phyloP scores from a whole-genome alignment of 208 protist genomes.

The Leptomonas pyrrhocoris region DNA sequence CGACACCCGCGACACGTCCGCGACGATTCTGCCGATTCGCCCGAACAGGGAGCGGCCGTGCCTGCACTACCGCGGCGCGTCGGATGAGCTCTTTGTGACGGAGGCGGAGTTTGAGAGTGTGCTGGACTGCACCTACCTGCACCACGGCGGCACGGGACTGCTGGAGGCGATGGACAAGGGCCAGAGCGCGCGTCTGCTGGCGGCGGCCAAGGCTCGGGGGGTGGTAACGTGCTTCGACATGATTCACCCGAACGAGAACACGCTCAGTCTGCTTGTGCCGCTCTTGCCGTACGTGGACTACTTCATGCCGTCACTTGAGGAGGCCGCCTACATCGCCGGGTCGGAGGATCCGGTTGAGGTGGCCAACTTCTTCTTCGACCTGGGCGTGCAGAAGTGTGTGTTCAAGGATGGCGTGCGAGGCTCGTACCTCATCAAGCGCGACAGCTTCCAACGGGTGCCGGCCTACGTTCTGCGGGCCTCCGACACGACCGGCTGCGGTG shows the following conservation, averaged over 20 bases:
- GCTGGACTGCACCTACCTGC: slow-evolving; percentile 25
- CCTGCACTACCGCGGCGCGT: slow-evolving; percentile 30
- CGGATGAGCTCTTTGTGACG: slow-evolving; percentile 26
- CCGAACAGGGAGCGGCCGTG: slow-evolving; percentile 27
- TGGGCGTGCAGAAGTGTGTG: slow-evolving; percentile 21
- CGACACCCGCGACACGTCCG: slow-evolving; percentile 18
- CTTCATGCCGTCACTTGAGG: slow-evolving; percentile 30
- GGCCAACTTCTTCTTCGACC: slow-evolving; percentile 22
- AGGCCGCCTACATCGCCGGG: slow-evolving; percentile 18
- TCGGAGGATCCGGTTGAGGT: slow-evolving; percentile 15
- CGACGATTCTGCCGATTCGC: slow-evolving; percentile 26
- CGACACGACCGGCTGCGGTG: slow-evolving; percentile 31
- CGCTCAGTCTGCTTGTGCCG: slow-evolving; percentile 23
- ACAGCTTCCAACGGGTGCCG: slow-evolving; percentile 26
- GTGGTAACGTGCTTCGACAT: slow-evolving; percentile 30
- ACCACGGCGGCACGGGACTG: slow-evolving; percentile 26
- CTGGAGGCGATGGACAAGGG: slow-evolving; percentile 28
- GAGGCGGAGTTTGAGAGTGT: slow-evolving; percentile 24
- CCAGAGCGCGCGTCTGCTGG: slow-evolving; percentile 22
- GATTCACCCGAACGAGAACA: slow-evolving; percentile 30
- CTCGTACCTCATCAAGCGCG: slow-evolving; percentile 23
- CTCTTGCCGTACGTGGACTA: slow-evolving; percentile 32
- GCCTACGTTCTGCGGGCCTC: slow-evolving; percentile 25
- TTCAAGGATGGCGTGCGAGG: slow-evolving; percentile 27
- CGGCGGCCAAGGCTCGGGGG: slow-evolving; percentile 18